Base-by-base conservation (phyloP, 2,329 filamentous ascomycete species). In the Dactylellina leptospora region DNA sequence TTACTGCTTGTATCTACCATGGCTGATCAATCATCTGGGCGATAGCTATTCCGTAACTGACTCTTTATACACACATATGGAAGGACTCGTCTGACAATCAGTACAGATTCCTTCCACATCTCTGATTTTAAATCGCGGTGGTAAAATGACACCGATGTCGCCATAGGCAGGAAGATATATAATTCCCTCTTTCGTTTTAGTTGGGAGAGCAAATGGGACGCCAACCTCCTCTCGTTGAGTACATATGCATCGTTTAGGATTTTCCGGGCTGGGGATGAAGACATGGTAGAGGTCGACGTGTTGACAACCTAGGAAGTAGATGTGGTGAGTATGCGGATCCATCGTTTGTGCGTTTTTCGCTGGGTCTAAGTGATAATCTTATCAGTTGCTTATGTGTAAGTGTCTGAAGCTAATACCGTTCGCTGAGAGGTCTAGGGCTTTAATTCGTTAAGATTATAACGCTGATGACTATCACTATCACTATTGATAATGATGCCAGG, bases 271-370 rank as follows among this genome's bases (percentile, higher is more conserved):
- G 11, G 54, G 54, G 11, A 36, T n/a, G 47, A 68, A 53, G 6
- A 68, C 54, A 16, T 60, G 38, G 25, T 28, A 9, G 4, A 47
- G 8, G 18, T 59, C 27, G 8, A 16, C 47, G 22, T 68, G 62
- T 13, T 36, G 38, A 20, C 62, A 68, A 10, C 23, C 36, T 1
- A 54, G 18, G 25, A 27, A 68, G 11, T 58, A 25, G 13, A 68
- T 36, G 18, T 59, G 36, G 27, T 68, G 62, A 10, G 30, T 68
- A n/a, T 68, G 62, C 22, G 36, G 54, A 47, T 68, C 62, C 16
- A 54, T 3, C n/a, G 9, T 33, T 25, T 18, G 16, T 22, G 18
- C 22, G n/a, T n/a, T n/a, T n/a, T n/a, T n/a, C n/a, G n/a, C n/a
- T n/a, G n/a, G n/a, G n/a, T n/a, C n/a, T n/a, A n/a, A n/a, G n/a